These are phyloP conservation scores for Leucaena leucocephala DNA, from an alignment of 306 rosid genomes.

Conservation along the genomic window DNA sequence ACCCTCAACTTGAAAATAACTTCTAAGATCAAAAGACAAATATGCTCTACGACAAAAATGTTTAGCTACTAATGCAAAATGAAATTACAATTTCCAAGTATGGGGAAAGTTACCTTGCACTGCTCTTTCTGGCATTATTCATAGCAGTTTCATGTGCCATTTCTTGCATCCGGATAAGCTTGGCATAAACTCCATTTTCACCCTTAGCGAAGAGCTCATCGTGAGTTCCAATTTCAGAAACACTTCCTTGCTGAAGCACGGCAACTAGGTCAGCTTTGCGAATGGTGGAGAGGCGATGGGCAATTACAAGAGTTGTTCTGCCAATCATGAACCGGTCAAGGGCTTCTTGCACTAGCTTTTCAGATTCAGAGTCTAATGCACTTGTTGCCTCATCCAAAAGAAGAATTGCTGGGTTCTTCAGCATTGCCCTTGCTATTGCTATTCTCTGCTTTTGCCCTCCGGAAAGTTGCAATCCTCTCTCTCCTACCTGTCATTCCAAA, in stretches of 20 bases:
- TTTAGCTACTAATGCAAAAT: background rate
- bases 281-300: slow-evolving; percentile 92
- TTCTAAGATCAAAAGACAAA: background rate
- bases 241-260: slow-evolving; percentile 82
- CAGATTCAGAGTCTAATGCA: slow-evolving; percentile 92
- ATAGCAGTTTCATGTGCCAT: slow-evolving; percentile 77
- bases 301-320: slow-evolving; percentile 87
- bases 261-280: slow-evolving; percentile 94
- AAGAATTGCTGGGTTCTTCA: slow-evolving; percentile 86
- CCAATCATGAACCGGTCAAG: slow-evolving; percentile 95
- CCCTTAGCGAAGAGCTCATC: slow-evolving; percentile 85
- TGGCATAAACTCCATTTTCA: slow-evolving; percentile 85
- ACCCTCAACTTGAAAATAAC: background rate
- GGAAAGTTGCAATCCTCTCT: slow-evolving; percentile 89
- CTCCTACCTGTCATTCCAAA: slow-evolving; percentile 76
- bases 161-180: slow-evolving; percentile 89
- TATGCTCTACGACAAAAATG: background rate
- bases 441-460: slow-evolving; percentile 98
- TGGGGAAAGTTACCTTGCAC: slow-evolving; percentile 69
- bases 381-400: slow-evolving; percentile 92
- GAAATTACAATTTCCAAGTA: slow-evolving; percentile 5
- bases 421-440: slow-evolving; percentile 95
- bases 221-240: slow-evolving; percentile 83
- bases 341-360: slow-evolving; percentile 92
- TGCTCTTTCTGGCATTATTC: slow-evolving; percentile 90